A percentile compares a stretch with the other conserved stretches of the same genome.
These are phyloP conservation scores for Arthrobotrys iridis DNA, from an alignment of 2,329 filamentous ascomycete species.

Conservation along the genomic window DNA sequence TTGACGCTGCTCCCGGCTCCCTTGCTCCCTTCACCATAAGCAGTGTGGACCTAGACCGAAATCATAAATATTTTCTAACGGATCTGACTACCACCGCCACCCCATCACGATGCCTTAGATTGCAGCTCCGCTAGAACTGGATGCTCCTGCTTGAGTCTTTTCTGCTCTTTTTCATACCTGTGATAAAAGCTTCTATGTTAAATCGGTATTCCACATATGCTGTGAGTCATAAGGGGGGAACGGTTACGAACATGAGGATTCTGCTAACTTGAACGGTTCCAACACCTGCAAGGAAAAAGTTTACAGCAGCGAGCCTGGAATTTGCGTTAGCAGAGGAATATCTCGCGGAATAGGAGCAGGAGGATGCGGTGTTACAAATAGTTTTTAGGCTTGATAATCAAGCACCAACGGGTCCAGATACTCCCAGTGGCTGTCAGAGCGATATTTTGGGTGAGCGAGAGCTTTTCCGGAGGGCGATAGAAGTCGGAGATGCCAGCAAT, in stretches of 20 bases:
- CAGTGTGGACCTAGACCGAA: neutral
- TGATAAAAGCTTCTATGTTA: neutral
- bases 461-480: conserved; percentile 86
- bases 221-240: neutral
- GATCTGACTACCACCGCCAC: neutral
- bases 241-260: conserved; percentile 75
- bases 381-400: conserved; percentile 95
- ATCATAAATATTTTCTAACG: neutral
- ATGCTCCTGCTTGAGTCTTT: conserved; percentile 42
- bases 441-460: conserved; percentile 90
- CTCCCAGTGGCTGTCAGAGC: conserved; percentile 89
- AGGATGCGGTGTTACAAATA: conserved; percentile 70
- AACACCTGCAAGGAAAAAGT: conserved; percentile 95
- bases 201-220: too few relatives aligned
- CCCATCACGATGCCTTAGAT: conserved; percentile 13
- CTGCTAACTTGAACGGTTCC: conserved; percentile 83
- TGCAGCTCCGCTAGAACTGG: conserved; percentile 43
- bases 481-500: conserved; percentile 92
- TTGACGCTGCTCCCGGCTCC: neutral
- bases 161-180: conserved; percentile 48
- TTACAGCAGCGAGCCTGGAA: conserved; percentile 84
- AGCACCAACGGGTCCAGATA: conserved; percentile 99
- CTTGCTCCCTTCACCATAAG: neutral
- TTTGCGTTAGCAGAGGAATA: conserved; percentile 3
- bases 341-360: neutral